Conservation (phyloP, 495 filamentous ascomycete species). For the Halenospora varia region DNA sequence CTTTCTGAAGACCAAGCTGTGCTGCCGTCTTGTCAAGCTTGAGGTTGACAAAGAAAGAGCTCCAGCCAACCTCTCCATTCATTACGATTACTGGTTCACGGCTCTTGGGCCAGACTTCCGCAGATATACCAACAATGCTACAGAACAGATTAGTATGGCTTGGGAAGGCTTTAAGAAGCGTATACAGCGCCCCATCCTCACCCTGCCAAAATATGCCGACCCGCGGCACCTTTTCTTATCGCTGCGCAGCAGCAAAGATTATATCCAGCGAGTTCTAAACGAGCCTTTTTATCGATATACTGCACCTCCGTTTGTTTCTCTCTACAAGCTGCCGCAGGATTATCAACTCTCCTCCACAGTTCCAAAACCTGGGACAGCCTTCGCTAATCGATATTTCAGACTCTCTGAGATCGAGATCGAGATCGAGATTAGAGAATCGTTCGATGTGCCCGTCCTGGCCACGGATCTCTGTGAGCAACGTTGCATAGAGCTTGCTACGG, state of each 20-base stretch:
- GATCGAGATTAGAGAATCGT: too few species aligned
- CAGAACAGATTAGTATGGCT: conserved; percentile 21
- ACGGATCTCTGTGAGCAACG: too few species aligned
- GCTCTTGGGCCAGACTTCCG: conserved; percentile 23
- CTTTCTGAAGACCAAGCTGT: conserved; percentile 45
- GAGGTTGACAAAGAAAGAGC: conserved; percentile 35
- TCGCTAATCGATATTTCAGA: too few species aligned
- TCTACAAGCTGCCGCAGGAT: too few species aligned
- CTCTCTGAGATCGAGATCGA: too few species aligned
- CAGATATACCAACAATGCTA: conserved; percentile 26
- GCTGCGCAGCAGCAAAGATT: conserved; percentile 41
- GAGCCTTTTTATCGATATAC: conserved; percentile 1
- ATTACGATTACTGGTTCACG: conserved; percentile 22
- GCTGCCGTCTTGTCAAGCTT: conserved; percentile 56
- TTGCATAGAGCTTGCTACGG: too few species aligned
- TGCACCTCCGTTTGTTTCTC: conserved; percentile 12
- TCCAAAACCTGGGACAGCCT: too few species aligned
- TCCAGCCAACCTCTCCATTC: background rate
- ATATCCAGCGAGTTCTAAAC: conserved; percentile 20
- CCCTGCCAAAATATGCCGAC: conserved; percentile 36
- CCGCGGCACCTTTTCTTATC: conserved; percentile 29
- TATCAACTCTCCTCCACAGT: too few species aligned
- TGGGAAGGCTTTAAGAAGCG: conserved; percentile 36
- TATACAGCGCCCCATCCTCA: conserved; percentile 26
- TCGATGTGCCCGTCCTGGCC: too few species aligned